phyloP scores from a whole-genome alignment of 306 rosid genomes.

The Geum urbanum region DNA sequence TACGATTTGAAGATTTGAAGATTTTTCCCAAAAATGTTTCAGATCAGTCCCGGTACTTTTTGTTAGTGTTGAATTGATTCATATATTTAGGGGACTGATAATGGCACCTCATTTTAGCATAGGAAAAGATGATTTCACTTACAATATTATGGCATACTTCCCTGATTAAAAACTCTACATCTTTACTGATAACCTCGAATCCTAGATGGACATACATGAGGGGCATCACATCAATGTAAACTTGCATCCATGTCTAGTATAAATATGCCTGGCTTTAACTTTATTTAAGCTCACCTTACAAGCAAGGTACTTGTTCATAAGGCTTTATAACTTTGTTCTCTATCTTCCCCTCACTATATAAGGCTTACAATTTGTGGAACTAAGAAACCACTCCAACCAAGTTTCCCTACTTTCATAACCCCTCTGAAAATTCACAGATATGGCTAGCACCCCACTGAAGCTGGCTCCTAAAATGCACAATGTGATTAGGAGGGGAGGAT shows the following conservation, averaged over 20 bases:
- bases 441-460: slow-evolving; percentile 32
- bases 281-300: slow-evolving; percentile 45
- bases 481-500: slow-evolving; percentile 36
- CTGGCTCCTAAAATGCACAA: slow-evolving; percentile 25
- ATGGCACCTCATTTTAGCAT: too few species aligned
- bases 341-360: slow-evolving; percentile 39
- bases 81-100: too few species aligned
- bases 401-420: neutral
- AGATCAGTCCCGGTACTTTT: too few species aligned
- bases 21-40: too few species aligned
- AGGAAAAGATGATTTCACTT: too few species aligned
- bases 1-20: too few species aligned
- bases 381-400: slow-evolving; percentile 23
- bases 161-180: too few species aligned
- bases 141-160: too few species aligned
- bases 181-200: neutral
- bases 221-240: slow-evolving; percentile 12
- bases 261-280: slow-evolving; percentile 42
- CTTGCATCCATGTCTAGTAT: slow-evolving; percentile 22
- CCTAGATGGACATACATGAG: slow-evolving; percentile 7
- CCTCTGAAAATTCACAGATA: slow-evolving; percentile 17
- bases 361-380: slow-evolving; percentile 10
- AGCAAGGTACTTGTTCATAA: slow-evolving; percentile 77
- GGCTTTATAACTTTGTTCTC: slow-evolving; percentile 48
- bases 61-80: too few species aligned